Conservation (phyloP, 2,329 filamentous ascomycete genomes). For the Microdochium trichocladiopsis region DNA sequence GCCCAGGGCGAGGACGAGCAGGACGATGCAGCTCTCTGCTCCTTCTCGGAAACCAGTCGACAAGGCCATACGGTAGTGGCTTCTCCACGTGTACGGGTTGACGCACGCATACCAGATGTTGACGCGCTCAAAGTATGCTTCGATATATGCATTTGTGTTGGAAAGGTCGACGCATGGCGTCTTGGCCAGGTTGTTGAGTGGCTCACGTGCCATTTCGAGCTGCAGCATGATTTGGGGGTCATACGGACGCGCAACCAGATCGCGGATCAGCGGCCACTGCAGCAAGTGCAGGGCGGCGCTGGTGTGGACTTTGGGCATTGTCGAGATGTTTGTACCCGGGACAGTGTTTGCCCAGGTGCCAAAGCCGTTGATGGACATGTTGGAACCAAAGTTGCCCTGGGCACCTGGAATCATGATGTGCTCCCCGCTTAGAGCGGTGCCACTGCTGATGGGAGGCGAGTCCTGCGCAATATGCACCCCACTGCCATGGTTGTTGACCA, state of each 20-base stretch:
- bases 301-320: conserved; percentile 79
- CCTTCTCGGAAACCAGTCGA: conserved; percentile 72
- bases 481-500: conserved; percentile 43
- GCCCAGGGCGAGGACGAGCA: conserved; percentile 71
- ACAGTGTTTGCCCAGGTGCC: conserved; percentile 61
- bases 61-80: conserved; percentile 67
- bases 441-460: conserved; percentile 59
- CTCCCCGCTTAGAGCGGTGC: conserved; percentile 53
- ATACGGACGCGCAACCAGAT: conserved; percentile 69
- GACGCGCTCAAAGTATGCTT: conserved; percentile 73
- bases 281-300: conserved; percentile 73
- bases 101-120: conserved; percentile 85
- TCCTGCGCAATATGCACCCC: conserved; percentile 51
- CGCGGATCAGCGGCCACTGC: conserved; percentile 74
- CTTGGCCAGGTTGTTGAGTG: conserved; percentile 60
- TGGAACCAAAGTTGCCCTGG: conserved; percentile 39
- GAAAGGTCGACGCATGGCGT: conserved; percentile 63
- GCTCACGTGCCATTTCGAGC: conserved; percentile 72
- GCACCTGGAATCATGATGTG: conserved; percentile 40
- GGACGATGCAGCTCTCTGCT: conserved; percentile 74
- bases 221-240: conserved; percentile 77
- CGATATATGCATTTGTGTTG: conserved; percentile 67
- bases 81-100: conserved; percentile 73
- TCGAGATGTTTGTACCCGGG: conserved; percentile 61
- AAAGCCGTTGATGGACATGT: conserved; percentile 57